These are phyloP conservation scores for Yamadazyma kanchanaburiensis DNA, from an alignment of 1,139 yeast genomes.

Conservation along the genomic window DNA sequence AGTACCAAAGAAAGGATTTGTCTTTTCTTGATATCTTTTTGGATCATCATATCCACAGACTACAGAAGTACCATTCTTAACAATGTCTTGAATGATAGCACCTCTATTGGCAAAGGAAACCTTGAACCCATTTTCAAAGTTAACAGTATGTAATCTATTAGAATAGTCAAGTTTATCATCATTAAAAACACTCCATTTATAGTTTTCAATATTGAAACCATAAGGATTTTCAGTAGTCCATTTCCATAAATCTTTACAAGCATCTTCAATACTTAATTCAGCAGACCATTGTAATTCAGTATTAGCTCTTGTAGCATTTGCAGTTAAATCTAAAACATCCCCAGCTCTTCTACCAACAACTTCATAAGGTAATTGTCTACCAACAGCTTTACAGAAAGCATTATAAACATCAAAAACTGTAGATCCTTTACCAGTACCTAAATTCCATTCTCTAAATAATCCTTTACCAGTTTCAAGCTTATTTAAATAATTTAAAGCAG, in stretches of 20 bases:
- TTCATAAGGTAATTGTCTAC: conserved; percentile 62
- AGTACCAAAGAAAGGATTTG: conserved; percentile 57
- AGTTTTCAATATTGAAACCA: conserved; percentile 49
- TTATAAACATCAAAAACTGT: conserved; percentile 72
- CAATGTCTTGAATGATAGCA: conserved; percentile 44
- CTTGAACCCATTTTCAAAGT: conserved; percentile 29
- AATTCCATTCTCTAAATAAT: conserved; percentile 73
- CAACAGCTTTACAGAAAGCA: conserved; percentile 69
- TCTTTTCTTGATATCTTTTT: conserved; percentile 28
- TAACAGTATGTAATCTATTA: conserved; percentile 42
- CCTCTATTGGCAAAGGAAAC: conserved; percentile 52
- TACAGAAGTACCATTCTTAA: conserved; percentile 29
- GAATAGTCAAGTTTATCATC: conserved; percentile 17
- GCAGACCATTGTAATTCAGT: conserved; percentile 67
- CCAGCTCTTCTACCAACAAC: conserved; percentile 71
- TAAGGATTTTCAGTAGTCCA: conserved; percentile 72
- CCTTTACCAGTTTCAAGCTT: conserved; percentile 38
- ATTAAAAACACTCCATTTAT: conserved; percentile 31
- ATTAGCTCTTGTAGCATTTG: conserved; percentile 66
- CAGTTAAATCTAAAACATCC: conserved; percentile 74
- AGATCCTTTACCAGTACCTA: conserved; percentile 78
- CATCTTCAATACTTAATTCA: conserved; percentile 52
- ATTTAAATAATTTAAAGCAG: conserved; percentile 63
- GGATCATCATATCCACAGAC: conserved; percentile 35
- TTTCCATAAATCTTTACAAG: conserved; percentile 73